Conservation (phyloP, 169 alveolate species). For the Sarcocystis neurona region DNA sequence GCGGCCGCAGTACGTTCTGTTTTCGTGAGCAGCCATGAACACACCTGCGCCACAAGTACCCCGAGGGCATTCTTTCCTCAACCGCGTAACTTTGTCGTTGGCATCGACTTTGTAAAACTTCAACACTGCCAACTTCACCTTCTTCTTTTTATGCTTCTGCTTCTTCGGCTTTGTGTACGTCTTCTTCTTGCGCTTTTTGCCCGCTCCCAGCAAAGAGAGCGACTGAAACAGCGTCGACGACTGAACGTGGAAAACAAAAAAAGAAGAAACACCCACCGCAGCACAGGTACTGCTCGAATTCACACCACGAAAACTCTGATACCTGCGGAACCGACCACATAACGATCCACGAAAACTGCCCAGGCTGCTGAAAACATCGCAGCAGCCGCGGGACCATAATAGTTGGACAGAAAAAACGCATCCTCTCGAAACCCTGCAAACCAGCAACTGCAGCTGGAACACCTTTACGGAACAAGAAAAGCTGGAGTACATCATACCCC, state of each 20-base stretch:
- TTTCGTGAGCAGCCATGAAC: conserved; percentile 98
- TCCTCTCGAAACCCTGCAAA: too few relatives aligned
- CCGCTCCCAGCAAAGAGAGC: conserved; percentile 84
- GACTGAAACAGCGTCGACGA: conserved; percentile 71
- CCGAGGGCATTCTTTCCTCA: conserved; percentile 94
- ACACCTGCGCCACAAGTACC: conserved; percentile 96
- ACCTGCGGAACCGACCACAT: too few relatives aligned
- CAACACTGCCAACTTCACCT: conserved; percentile 95
- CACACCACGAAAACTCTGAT: too few relatives aligned
- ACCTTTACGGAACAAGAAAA: too few relatives aligned
- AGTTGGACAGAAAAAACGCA: too few relatives aligned
- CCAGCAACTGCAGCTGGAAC: too few relatives aligned
- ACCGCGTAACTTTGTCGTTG: conserved; percentile 92
- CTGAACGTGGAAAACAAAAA: conserved; percentile 7
- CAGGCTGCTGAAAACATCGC: too few relatives aligned
- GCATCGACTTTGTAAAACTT: conserved; percentile 95
- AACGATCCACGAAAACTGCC: too few relatives aligned
- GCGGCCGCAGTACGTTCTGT: conserved; percentile 98
- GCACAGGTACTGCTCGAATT: too few relatives aligned
- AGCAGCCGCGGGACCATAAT: too few relatives aligned
- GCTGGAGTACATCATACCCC: too few relatives aligned
- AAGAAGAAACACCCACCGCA: too few relatives aligned
- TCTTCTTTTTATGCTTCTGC: conserved; percentile 96
- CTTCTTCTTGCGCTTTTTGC: conserved; percentile 93
- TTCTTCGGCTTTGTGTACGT: conserved; percentile 92